phyloP scores from a whole-genome alignment of 805 yeast species.

The Cyberlindnera petersonii region DNA sequence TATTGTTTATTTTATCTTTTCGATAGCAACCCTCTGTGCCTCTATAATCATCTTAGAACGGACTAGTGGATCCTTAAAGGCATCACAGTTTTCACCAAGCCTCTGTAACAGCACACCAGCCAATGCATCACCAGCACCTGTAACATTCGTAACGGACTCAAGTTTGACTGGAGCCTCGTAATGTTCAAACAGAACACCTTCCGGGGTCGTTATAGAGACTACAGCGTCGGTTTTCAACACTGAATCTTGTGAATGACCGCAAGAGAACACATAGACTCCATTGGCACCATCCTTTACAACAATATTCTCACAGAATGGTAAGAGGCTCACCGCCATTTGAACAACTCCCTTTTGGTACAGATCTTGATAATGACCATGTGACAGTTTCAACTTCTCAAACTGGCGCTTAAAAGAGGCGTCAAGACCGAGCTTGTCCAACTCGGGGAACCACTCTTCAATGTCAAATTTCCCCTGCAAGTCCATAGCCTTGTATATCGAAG shows the following conservation, averaged over 20 bases:
- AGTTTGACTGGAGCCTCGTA: constrained; percentile 41
- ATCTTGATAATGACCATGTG: constrained; percentile 21
- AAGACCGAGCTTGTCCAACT: constrained; percentile 56
- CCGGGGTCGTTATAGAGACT: constrained; percentile 18
- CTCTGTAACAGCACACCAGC: constrained; percentile 52
- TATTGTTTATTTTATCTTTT: constrained; percentile 12
- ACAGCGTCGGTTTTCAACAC: constrained; percentile 6
- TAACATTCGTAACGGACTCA: constrained; percentile 50
- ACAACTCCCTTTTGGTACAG: constrained; percentile 43
- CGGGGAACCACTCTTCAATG: constrained; percentile 68
- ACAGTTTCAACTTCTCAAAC: constrained; percentile 34
- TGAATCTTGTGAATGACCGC: constrained; percentile 21
- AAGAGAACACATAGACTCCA: constrained; percentile 51
- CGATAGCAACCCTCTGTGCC: constrained; percentile 29
- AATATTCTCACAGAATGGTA: constrained; percentile 69
- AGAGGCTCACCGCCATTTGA: constrained; percentile 65
- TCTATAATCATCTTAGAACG: constrained; percentile 11
- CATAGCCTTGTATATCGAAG: constrained; percentile 49
- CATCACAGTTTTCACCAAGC: constrained; percentile 6
- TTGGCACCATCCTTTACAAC: constrained; percentile 62
- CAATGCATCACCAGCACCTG: constrained; percentile 88
- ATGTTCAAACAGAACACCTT: constrained; percentile 58
- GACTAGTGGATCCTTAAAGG: constrained; percentile 2
- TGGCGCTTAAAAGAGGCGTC: constrained; percentile 43
- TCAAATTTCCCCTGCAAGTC: constrained; percentile 40